Conservation (phyloP, 441 rosid genomes). For the Aquilaria agallochum region DNA sequence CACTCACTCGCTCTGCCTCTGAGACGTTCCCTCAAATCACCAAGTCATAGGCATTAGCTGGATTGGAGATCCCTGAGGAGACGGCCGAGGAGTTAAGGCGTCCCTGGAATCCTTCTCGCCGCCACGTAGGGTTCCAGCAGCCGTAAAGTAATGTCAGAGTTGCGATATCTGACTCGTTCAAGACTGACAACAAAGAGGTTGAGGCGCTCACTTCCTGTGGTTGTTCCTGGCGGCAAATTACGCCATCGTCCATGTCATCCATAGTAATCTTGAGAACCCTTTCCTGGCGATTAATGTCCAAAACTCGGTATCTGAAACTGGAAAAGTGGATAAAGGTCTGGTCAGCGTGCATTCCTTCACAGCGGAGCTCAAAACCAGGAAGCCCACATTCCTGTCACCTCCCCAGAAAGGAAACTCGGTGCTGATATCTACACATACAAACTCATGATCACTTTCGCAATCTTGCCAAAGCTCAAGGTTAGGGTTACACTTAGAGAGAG, state of each 20-base stretch:
- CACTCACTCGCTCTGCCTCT: no score
- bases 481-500: slow-evolving; percentile 11
- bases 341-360: slow-evolving; percentile 3
- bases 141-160: background rate
- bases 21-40: background rate
- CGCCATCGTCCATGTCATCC: slow-evolving; percentile 8
- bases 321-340: slow-evolving; percentile 13
- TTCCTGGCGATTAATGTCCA: background rate
- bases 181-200: background rate
- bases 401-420: slow-evolving; percentile 52
- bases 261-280: slow-evolving; percentile 23
- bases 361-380: slow-evolving; percentile 30
- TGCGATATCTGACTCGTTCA: background rate
- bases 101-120: no score
- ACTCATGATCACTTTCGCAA: slow-evolving; percentile 10
- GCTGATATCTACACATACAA: slow-evolving; percentile 30
- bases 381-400: slow-evolving; percentile 25
- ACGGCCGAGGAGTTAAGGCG: no score
- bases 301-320: slow-evolving; percentile 23
- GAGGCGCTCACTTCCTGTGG: background rate
- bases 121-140: background rate
- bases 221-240: background rate
- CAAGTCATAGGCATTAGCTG: no score
- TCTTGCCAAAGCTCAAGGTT: background rate
- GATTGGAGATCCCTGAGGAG: no score